A percentile compares a stretch with the other conserved stretches of the same genome.
Evolutionary conservation across 1,284 basidiomycete species (phyloP).

Genomic region (Phylloporus sp.): DNA sequence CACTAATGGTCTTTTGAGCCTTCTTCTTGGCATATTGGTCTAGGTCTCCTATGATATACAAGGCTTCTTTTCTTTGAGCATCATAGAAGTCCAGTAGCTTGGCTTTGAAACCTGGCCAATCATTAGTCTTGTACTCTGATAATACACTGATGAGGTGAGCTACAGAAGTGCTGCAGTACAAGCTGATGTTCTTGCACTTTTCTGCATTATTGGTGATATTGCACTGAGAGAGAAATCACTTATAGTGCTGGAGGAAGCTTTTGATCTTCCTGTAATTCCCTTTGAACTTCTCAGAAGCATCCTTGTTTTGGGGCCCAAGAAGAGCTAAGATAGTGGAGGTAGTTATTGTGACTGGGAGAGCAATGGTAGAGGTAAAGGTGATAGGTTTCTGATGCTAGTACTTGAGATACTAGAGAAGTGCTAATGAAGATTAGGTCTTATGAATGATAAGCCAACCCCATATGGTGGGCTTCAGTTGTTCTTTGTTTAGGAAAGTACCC

Average conservation of each 20-base stretch:
- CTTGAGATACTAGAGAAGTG: too few species aligned
- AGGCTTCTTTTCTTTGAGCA: neutral
- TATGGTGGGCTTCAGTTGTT: too few species aligned
- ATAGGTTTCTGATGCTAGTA: too few species aligned
- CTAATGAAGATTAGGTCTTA: too few species aligned
- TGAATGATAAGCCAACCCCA: too few species aligned
- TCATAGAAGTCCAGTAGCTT: neutral
- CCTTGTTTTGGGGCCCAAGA: too few species aligned
- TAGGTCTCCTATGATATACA: neutral
- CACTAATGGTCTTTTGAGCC: neutral
- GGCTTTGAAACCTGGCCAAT: neutral
- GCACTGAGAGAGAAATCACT: neutral
- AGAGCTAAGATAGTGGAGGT: too few species aligned
- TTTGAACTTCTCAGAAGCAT: neutral
- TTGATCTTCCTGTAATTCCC: neutral
- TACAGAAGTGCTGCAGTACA: neutral
- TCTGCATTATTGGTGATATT: neutral
- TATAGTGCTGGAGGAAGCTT: neutral
- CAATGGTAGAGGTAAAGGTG: too few species aligned
- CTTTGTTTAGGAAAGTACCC: too few species aligned
- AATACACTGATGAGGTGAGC: neutral
- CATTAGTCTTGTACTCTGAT: neutral
- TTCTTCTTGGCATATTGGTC: neutral
- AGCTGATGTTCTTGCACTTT: neutral
- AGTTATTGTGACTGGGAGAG: too few species aligned